Percentiles rank a stretch among this genome's conserved stretches.
These are phyloP conservation scores for Sanghuangporus weigelae DNA, from an alignment of 1,284 basidiomycete species.

Conservation along the genomic window DNA sequence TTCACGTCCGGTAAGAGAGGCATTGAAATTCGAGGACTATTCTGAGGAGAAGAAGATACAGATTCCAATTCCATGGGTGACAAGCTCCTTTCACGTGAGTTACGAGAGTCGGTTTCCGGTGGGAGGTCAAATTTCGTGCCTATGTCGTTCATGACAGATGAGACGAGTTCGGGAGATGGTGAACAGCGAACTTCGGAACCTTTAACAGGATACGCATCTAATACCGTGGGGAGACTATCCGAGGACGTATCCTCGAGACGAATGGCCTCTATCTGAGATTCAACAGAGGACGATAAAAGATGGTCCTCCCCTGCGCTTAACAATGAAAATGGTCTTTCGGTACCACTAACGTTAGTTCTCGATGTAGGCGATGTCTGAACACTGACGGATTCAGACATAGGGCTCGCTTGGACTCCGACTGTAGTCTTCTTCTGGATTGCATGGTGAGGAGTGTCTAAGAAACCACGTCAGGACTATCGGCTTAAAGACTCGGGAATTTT, in stretches of 20 bases:
- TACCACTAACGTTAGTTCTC: neutral
- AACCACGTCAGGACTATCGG: neutral
- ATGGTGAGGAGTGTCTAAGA: neutral
- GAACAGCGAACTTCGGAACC: neutral
- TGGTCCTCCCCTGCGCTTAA: neutral
- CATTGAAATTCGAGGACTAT: conserved; percentile 2
- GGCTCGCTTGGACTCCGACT: conserved; percentile 7
- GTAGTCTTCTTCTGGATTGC: neutral
- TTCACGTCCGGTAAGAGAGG: neutral
- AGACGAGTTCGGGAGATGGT: neutral
- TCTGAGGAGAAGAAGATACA: conserved; percentile 3
- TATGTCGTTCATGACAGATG: neutral
- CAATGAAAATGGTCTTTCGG: neutral
- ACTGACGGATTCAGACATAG: neutral
- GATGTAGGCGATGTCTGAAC: neutral
- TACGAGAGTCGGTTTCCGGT: neutral
- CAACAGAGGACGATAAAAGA: neutral
- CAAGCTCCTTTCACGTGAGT: conserved; percentile 5
- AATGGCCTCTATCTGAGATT: neutral
- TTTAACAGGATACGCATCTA: neutral
- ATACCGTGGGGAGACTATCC: neutral
- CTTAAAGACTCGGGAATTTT: neutral
- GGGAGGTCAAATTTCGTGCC: neutral
- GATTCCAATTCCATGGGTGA: conserved; percentile 17
- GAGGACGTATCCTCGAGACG: neutral